Percentiles rank a stretch among this genome's conserved stretches.
Evolutionary conservation across 1,139 yeast genomes (phyloP).

Genomic region (Hemisphaericaspora lyxosophila): DNA sequence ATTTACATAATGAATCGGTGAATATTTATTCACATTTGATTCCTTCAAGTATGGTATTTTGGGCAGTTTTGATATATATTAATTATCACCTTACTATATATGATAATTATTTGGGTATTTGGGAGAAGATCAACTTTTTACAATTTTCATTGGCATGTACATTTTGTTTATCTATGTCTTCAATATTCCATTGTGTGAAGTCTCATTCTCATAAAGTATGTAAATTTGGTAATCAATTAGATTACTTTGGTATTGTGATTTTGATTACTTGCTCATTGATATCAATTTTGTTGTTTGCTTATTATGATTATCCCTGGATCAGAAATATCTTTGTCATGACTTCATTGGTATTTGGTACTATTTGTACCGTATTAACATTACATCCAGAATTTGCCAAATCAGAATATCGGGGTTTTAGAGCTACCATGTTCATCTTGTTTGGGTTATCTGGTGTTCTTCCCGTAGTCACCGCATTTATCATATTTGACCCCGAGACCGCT

Average conservation of each 20-base stretch:
- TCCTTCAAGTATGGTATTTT: constrained; percentile 54
- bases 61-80: constrained; percentile 23
- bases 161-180: constrained; percentile 70
- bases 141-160: constrained; percentile 44
- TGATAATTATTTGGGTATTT: constrained; percentile 38
- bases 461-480: constrained; percentile 47
- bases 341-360: constrained; percentile 55
- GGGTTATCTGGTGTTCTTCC: constrained; percentile 83
- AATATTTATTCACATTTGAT: constrained; percentile 80
- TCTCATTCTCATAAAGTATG: constrained; percentile 67
- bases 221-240: constrained; percentile 73
- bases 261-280: constrained; percentile 74
- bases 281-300: constrained; percentile 69
- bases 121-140: constrained; percentile 40
- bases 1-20: constrained; percentile 81
- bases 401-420: constrained; percentile 74
- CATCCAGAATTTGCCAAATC: constrained; percentile 65
- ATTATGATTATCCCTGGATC: constrained; percentile 47
- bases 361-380: constrained; percentile 66
- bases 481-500: constrained; percentile 42
- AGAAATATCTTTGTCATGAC: constrained; percentile 47
- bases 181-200: constrained; percentile 74
- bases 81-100: constrained; percentile 37
- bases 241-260: constrained; percentile 82
- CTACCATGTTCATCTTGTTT: constrained; percentile 74